Percentiles rank a stretch among this genome's conserved stretches.
Evolutionary conservation across 371 early-diverging fungal genomes (phyloP).

Genomic region (Apophysomyces sp.): DNA sequence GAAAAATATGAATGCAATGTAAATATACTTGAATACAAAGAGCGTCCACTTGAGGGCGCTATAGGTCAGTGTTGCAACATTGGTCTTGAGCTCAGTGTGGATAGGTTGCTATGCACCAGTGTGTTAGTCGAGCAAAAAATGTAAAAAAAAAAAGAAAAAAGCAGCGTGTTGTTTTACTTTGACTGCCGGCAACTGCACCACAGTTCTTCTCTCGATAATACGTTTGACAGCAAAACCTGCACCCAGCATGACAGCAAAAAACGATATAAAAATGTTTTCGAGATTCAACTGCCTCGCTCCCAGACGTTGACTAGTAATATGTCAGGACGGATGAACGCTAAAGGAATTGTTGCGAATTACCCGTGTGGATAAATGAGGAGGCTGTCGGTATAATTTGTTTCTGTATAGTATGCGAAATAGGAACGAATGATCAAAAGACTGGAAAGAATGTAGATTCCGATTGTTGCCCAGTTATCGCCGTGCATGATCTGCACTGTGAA

Average conservation of each 20-base stretch:
- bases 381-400: neutral
- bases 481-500: neutral
- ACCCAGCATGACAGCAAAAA: slow-evolving; percentile 40
- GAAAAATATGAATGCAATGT: slow-evolving; percentile 24
- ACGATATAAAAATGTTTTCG: slow-evolving; percentile 35
- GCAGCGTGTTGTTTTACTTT: slow-evolving; percentile 29
- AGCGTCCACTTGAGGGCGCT: slow-evolving; percentile 16
- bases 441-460: neutral
- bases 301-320: slow-evolving; percentile 22
- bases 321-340: neutral
- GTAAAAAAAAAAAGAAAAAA: no score
- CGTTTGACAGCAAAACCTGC: slow-evolving; percentile 25
- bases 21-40: slow-evolving; percentile 17
- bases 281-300: slow-evolving; percentile 42
- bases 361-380: slow-evolving; percentile 17
- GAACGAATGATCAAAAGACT: neutral
- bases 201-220: slow-evolving; percentile 23
- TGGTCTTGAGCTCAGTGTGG: slow-evolving; percentile 23
- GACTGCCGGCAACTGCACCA: slow-evolving; percentile 32
- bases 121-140: no score
- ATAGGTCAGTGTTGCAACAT: slow-evolving; percentile 17
- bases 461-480: neutral
- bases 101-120: slow-evolving; percentile 37
- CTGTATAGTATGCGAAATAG: neutral
- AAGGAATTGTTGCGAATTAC: neutral